These are phyloP conservation scores for Diatrype stigma DNA, from an alignment of 2,329 filamentous ascomycete genomes.

Conservation along the genomic window DNA sequence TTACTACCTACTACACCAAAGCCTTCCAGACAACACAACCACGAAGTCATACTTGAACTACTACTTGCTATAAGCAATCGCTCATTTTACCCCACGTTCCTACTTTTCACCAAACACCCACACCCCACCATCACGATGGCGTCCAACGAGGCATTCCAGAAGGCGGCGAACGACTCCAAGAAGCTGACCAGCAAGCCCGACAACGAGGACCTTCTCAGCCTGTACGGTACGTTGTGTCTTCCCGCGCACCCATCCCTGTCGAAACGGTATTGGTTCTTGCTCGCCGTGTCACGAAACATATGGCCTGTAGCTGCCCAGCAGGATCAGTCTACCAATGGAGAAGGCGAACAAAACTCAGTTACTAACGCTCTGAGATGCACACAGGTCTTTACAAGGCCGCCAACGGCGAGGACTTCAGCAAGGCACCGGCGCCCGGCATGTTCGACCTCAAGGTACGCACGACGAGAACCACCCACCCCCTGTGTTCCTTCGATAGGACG, in stretches of 20 bases:
- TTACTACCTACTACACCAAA: no score
- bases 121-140: neutral
- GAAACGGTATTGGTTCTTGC: no score
- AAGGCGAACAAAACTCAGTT: slow-evolving; percentile 1
- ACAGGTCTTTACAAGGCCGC: slow-evolving; percentile 57
- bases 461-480: neutral
- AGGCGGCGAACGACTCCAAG: slow-evolving; percentile 59
- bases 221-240: slow-evolving; percentile 48
- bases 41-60: no score
- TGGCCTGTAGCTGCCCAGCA: no score
- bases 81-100: neutral
- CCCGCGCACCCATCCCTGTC: no score
- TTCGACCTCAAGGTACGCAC: slow-evolving; percentile 63
- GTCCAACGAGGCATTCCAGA: slow-evolving; percentile 42
- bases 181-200: slow-evolving; percentile 62
- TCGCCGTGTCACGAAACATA: no score
- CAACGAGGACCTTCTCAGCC: slow-evolving; percentile 61
- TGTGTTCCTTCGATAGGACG: slow-evolving; percentile 1
- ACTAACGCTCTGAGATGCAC: neutral
- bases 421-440: slow-evolving; percentile 58
- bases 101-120: neutral
- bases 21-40: no score
- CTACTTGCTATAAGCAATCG: no score
- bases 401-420: slow-evolving; percentile 51
- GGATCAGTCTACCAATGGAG: neutral